phyloP scores from a whole-genome alignment of 441 rosid genomes.

The Croton laevigatus region DNA sequence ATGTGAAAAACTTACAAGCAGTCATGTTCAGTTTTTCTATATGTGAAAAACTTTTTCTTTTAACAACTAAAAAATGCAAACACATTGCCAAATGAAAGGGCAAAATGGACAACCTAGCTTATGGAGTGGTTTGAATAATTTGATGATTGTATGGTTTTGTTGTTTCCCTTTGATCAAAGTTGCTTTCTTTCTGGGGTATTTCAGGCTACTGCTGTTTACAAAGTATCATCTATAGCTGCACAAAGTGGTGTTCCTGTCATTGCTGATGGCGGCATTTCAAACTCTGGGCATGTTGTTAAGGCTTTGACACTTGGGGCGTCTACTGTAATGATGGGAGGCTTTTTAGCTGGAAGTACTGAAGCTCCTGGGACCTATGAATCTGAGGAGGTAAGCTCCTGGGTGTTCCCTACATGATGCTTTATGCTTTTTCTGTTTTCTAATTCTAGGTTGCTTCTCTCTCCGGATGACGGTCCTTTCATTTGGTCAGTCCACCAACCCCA shows the following conservation, averaged over 20 bases:
- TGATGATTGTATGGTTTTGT: neutral
- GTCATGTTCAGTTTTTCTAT: neutral
- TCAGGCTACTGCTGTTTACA: constrained; percentile 93
- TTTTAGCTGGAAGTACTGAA: constrained; percentile 85
- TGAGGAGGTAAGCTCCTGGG: no score
- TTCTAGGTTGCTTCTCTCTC: no score
- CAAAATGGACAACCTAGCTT: neutral
- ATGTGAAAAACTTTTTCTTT: neutral
- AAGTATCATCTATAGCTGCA: constrained; percentile 78
- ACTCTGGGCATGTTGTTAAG: constrained; percentile 86
- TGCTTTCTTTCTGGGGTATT: constrained; percentile 11
- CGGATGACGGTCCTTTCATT: neutral
- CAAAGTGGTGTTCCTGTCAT: constrained; percentile 70
- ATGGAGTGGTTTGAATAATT: neutral
- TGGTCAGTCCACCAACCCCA: neutral
- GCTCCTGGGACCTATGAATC: constrained; percentile 73
- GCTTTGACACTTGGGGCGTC: constrained; percentile 83
- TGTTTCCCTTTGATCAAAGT: neutral
- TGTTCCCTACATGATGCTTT: neutral
- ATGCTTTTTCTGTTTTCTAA: no score
- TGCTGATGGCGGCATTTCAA: constrained; percentile 94
- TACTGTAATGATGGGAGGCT: constrained; percentile 92
- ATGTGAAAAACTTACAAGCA: neutral
- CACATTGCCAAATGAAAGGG: neutral
- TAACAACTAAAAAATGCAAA: neutral